Evolutionary conservation across 768 basidiomycete species (phyloP), one percentile per base, ranked within the genome.

Genomic region (Tricholoma terreum): DNA sequence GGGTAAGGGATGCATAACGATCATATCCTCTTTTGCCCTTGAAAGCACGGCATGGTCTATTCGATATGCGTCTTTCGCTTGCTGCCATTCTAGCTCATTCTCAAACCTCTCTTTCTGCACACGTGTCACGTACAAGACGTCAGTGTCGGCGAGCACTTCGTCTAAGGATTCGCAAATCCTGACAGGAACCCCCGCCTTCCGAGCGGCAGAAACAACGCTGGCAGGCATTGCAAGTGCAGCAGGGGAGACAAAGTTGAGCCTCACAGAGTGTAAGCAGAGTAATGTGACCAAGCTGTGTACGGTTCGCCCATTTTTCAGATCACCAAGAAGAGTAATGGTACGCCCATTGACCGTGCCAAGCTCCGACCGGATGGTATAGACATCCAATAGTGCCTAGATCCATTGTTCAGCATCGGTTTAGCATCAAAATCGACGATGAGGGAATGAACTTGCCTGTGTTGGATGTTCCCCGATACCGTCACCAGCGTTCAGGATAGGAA

Each of bases 1-100:
- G 12, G 97, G 97, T 19, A 99, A 78, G n/a, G 97, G 97, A 72
- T 99, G 97, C 94, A 99, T 96, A 62, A 98, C 94, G 57, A 98
- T 98, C 86, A 97, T 93, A 53, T 94, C 91, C 61, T 92, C 89
- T 77, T 98, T 98, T 9, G 97, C 96, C 42, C 90, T 80, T 5
- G 94, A 86, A 24, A 99, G 80, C 31, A 98, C 85, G 10, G 95
- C 91, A 67, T 98, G 97, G 72, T 98, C 93, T 54, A 99, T 84
- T 33, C 93, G 80, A 70, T 96, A 98, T 14, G 87, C 84, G 68
- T 96, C 90, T 77, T 93, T 97, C 65, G 97, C 93, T 46, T 85
- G 81, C 61, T 87, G 77, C 92, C 94, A 99, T 69, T 95, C 96
- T 31, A 73, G 77, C 64, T 89, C 87, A 64, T 68, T 86, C 55